Evolutionary conservation across 345 rosid species (phyloP).

Genomic region (Salix purpurea): DNA sequence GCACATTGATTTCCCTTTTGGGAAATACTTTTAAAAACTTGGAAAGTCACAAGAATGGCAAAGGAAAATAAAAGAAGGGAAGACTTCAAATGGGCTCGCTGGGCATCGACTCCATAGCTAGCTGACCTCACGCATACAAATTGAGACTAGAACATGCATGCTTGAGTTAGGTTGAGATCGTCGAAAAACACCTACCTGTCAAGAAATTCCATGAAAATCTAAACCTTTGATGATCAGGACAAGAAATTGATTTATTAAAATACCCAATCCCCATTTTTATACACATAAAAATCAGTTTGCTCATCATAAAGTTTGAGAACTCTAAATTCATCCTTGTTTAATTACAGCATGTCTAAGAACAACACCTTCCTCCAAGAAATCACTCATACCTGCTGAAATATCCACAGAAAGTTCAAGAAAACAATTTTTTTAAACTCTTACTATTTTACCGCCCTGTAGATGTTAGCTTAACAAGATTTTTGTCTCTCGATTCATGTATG

Average conservation of each 20-base stretch:
- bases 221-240: neutral
- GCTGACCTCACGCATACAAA: neutral
- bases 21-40: too few relatives aligned
- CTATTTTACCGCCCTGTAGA: too few relatives aligned
- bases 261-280: neutral
- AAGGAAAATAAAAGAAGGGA: too few relatives aligned
- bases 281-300: neutral
- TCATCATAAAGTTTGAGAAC: too few relatives aligned
- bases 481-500: too few relatives aligned
- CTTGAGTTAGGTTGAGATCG: neutral
- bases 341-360: slow-evolving; percentile 16
- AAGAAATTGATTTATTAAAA: neutral
- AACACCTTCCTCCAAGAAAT: slow-evolving; percentile 19
- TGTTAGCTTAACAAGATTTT: too few relatives aligned
- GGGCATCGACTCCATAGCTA: neutral
- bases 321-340: too few relatives aligned
- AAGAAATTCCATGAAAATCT: neutral
- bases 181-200: neutral
- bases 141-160: neutral
- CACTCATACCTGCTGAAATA: slow-evolving; percentile 16
- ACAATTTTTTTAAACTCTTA: too few relatives aligned
- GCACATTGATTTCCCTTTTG: too few relatives aligned
- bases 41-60: too few relatives aligned
- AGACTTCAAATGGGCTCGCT: too few relatives aligned
- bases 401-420: neutral